Evolutionary conservation across 257 asterid species (phyloP), one percentile per base, ranked within the genome.

Genomic region (Scutellaria minor): DNA sequence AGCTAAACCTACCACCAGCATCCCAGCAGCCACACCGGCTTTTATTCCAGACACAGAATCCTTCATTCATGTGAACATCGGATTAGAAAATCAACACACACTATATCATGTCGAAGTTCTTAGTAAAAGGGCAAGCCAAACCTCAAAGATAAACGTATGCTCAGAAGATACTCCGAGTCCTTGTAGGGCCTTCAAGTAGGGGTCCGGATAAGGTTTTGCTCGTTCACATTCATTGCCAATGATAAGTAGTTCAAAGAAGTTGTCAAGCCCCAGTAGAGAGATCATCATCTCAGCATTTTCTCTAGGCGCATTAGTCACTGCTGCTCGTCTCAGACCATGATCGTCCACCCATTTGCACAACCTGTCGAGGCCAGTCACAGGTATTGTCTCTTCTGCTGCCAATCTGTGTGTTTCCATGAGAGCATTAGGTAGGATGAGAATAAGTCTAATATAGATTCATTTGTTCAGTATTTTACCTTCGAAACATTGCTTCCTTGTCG

Each of bases 271-370:
- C 7, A 88, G 53, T 61, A 51, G 52, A 11, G 90, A 80, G 64
- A 92, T 69, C 11, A 92, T 54, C 77, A 87, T 61, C 79, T 92
- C 97, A 42, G 86, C 98, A 71, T 87, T 90, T 14, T 79, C 77
- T 60, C 94, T 79, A 5, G 98, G 98, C 44, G 98, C 98, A 73
- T 92, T 92, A 27, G 98, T 92, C 27, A 92, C 98, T 18, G 98
- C 98, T 53, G 97, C 96, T 35, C 95, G 85, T 81, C 75, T 88
- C 79, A 92, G 53, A 55, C 96, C 89, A 40, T 27, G 80, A 31
- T 77, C 83, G 57, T 87, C 89, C 15, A 92, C 80, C 98, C 98
- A 92, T 81, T 80, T 75, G 76, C 88, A 69, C 73, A 92, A 61
- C 73, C 81, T 77, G 64, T 85, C 85, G 1, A 90, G 93, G 44